Conservation (phyloP, 345 rosid genomes). For the Cardiospermum halicacabum region DNA sequence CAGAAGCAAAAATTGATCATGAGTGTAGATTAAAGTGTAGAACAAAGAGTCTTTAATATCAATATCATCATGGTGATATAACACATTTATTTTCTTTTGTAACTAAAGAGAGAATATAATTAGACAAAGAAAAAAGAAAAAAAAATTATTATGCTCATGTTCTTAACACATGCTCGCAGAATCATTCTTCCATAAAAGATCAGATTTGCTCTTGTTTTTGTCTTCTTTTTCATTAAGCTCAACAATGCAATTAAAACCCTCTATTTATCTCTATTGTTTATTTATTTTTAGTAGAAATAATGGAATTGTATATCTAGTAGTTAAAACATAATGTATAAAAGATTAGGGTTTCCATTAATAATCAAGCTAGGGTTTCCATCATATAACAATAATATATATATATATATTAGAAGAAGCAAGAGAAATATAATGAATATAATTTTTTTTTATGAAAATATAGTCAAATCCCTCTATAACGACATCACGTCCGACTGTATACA, state of each 20-base stretch:
- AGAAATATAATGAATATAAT: too few relatives aligned
- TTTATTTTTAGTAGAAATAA: not conserved
- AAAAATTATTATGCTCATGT: constrained; percentile 5
- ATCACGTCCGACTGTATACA: too few relatives aligned
- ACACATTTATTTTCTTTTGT: constrained; percentile 18
- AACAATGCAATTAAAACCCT: not conserved
- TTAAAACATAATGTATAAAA: not conserved
- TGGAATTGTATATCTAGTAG: not conserved
- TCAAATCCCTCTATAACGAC: too few relatives aligned
- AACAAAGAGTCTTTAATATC: constrained; percentile 36
- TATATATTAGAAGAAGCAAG: too few relatives aligned
- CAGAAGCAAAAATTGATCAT: not conserved
- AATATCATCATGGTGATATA: constrained; percentile 21
- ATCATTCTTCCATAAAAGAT: constrained; percentile 8
- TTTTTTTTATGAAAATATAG: too few relatives aligned
- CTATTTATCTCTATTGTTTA: not conserved
- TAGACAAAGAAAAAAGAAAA: not conserved
- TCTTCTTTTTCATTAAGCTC: not conserved
- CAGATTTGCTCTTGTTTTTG: constrained; percentile 4
- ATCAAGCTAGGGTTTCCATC: not conserved
- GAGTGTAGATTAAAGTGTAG: constrained; percentile 27
- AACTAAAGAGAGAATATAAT: constrained; percentile 13
- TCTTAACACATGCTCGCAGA: constrained; percentile 4
- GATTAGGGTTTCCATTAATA: not conserved
- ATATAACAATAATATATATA: too few relatives aligned